Evolutionary conservation across 805 yeast species (phyloP), one percentile per base, ranked within the genome.

Genomic region (Candida arabinofermentans): DNA sequence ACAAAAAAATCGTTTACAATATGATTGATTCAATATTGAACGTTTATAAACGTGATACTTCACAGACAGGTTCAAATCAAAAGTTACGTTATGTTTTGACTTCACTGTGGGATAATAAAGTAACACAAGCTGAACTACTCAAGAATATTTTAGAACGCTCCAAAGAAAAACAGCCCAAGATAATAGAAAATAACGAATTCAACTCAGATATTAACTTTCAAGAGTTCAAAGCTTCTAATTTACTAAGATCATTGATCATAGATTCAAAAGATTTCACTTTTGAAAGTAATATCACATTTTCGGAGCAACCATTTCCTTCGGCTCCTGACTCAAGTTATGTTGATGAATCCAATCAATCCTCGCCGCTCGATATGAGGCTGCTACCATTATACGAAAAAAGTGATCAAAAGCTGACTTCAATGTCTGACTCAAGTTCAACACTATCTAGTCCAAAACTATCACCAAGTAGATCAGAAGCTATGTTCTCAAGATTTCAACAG

Each of bases 1-100:
- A 29, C 16, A 17, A 14, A 6, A 14, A 29, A 12, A 14, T 10
- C 7, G 7, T 9, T 4, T 5, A 13, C 7, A 38, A 38, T 19
- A 35, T 44, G 17, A 22, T 41, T 3, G 13, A 22, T 2, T 29
- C 17, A n/a, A 30, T 35, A 12, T 27, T 44, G 4, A 30, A 29
- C 6, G 10, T 22, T 17, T 19, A 34, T 5, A 27, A 35, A 7
- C 17, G 5, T 8, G 41, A 33, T 24, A 22, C 17, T 14, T 14
- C 18, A 8, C 17, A 16, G 6, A 7, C 19, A 7, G 16, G 16
- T 14, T 16, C 16, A 19, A 37, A 42, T 9, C 29, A 37, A 12
- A 40, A 38, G 14, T 36, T 37, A 17, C 40, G 40, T 22, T 40
- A 24, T 14, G 42, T 42, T 8, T 39, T 48, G 17, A 30, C 12